phyloP scores from a whole-genome alignment of 2,329 filamentous ascomycete genomes.

The Penicillium decumbens region DNA sequence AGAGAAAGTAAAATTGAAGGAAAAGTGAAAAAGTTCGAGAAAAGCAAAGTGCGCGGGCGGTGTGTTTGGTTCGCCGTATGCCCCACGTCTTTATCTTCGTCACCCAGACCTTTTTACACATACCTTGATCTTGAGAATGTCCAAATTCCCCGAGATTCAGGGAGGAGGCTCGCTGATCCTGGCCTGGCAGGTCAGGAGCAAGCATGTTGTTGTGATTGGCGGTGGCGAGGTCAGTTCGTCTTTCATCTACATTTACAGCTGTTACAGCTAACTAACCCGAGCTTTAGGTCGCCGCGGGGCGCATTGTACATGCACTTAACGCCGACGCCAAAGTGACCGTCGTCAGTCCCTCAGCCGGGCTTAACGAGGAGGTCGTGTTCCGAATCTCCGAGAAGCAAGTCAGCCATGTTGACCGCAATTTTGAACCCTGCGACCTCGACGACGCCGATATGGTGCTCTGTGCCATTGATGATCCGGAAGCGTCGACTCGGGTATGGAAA shows the following conservation, averaged over 20 bases:
- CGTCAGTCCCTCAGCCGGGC: conserved; percentile 70
- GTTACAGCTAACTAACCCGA: background rate
- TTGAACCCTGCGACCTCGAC: conserved; percentile 82
- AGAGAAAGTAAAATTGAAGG: conserved; percentile 17
- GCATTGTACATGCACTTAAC: conserved; percentile 89
- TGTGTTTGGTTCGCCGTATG: conserved; percentile 14
- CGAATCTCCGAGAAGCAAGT: conserved; percentile 73
- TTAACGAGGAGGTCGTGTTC: conserved; percentile 83
- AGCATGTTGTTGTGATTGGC: conserved; percentile 85
- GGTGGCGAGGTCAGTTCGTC: conserved; percentile 73
- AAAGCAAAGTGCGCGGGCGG: conserved; percentile 12
- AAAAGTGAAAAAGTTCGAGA: conserved; percentile 15
- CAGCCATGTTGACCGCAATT: conserved; percentile 73
- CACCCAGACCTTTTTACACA: background rate
- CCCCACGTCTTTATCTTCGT: conserved; percentile 12
- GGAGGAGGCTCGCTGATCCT: conserved; percentile 89
- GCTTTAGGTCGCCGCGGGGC: conserved; percentile 80
- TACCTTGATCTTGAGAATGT: conserved; percentile 36
- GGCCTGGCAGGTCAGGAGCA: conserved; percentile 90
- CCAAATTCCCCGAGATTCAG: conserved; percentile 71
- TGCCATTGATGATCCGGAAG: conserved; percentile 86
- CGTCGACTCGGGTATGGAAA: conserved; percentile 88
- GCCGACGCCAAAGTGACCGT: conserved; percentile 88
- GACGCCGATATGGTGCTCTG: conserved; percentile 80
- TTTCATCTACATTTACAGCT: conserved; percentile 5